Conservation (phyloP, 192 early-diverging fungal species). For the Podila clonocystis region DNA sequence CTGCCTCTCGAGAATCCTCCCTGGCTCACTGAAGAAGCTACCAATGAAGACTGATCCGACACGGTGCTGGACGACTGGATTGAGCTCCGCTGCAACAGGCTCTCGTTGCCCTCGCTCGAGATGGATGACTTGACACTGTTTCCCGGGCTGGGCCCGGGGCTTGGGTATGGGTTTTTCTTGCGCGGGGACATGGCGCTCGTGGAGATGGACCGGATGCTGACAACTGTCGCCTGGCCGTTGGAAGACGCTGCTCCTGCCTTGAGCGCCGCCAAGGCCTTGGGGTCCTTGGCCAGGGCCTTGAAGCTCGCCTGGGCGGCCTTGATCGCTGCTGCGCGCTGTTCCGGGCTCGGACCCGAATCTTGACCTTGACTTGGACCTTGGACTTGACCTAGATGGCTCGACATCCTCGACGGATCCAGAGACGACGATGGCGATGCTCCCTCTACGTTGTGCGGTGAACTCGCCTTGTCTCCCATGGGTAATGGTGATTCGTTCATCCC, state of each 20-base stretch:
- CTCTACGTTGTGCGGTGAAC: not conserved
- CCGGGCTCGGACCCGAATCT: slow-evolving; percentile 16
- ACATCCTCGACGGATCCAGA: slow-evolving; percentile 3
- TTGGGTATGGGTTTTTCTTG: not conserved
- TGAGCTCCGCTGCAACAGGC: not conserved
- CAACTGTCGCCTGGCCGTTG: slow-evolving; percentile 13
- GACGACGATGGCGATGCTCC: slow-evolving; percentile 1
- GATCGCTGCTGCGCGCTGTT: slow-evolving; percentile 35
- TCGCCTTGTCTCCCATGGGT: not conserved
- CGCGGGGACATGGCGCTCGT: slow-evolving; percentile 11
- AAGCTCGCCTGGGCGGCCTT: slow-evolving; percentile 30
- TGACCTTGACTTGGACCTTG: not conserved
- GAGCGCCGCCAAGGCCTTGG: slow-evolving; percentile 19
- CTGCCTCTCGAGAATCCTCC: not conserved
- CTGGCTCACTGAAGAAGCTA: not conserved
- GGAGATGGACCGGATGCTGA: slow-evolving; percentile 28
- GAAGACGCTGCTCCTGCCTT: slow-evolving; percentile 1
- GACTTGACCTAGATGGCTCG: slow-evolving; percentile 3
- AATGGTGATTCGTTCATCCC: not conserved
- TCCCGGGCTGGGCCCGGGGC: slow-evolving; percentile 1
- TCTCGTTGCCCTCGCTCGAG: not conserved
- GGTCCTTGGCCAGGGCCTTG: slow-evolving; percentile 33
- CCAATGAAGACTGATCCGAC: not conserved
- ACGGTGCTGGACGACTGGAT: not conserved
- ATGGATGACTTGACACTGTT: not conserved